Percentiles rank a stretch among this genome's conserved stretches.
Evolutionary conservation across 2,329 filamentous ascomycete genomes (phyloP).

Genomic region (Bimuria novae-zelandiae): DNA sequence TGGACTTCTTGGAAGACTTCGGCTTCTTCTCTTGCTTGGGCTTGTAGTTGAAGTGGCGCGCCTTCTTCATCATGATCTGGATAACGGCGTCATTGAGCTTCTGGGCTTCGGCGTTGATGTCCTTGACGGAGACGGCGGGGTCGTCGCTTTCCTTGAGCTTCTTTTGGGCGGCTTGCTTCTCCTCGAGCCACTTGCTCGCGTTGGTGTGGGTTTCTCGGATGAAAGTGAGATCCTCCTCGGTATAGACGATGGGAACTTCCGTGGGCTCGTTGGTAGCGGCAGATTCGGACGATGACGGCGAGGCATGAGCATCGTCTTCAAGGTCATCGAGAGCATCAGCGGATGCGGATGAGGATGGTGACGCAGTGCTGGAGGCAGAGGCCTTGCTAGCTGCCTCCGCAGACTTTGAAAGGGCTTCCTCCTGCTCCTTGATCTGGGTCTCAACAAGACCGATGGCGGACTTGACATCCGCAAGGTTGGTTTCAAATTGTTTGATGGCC

Average conservation of each 20-base stretch:
- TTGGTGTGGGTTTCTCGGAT: constrained; percentile 67
- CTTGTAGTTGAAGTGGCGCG: constrained; percentile 51
- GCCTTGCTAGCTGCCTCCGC: constrained; percentile 47
- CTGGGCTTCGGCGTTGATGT: constrained; percentile 66
- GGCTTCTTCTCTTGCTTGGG: constrained; percentile 34
- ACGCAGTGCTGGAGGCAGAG: constrained; percentile 46
- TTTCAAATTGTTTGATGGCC: constrained; percentile 68
- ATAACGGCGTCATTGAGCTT: constrained; percentile 73
- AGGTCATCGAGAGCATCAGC: constrained; percentile 67
- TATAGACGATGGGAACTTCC: constrained; percentile 63
- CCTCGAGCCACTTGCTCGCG: constrained; percentile 73
- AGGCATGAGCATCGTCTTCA: constrained; percentile 64
- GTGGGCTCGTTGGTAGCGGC: constrained; percentile 32
- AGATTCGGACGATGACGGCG: constrained; percentile 42
- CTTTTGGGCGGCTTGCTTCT: constrained; percentile 71
- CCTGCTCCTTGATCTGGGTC: constrained; percentile 73
- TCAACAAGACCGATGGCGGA: constrained; percentile 73
- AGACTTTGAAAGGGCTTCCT: constrained; percentile 53
- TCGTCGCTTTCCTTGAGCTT: constrained; percentile 74
- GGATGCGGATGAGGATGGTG: constrained; percentile 53
- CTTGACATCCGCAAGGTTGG: constrained; percentile 71
- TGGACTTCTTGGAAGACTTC: constrained; percentile 32
- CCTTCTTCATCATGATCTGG: constrained; percentile 67
- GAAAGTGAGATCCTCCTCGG: constrained; percentile 69
- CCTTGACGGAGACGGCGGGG: constrained; percentile 73